Percentiles rank a stretch among this genome's conserved stretches.
phyloP scores from a whole-genome alignment of 495 filamentous ascomycete species.

The Aspergillus bertholletiae region DNA sequence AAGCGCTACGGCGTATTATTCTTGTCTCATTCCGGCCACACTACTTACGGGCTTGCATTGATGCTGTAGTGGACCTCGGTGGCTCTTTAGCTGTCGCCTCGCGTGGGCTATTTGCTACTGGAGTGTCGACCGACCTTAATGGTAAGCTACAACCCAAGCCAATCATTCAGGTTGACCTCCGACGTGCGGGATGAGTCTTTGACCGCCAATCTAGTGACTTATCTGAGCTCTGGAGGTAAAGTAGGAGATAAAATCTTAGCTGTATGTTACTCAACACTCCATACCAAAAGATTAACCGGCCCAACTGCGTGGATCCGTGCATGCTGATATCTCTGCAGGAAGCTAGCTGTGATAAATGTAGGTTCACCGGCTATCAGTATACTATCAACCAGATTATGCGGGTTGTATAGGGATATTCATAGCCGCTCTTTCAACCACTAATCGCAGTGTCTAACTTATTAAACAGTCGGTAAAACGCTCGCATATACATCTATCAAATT shows the following conservation, averaged over 20 bases:
- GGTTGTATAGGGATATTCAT: neutral
- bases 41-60: conserved; percentile 1
- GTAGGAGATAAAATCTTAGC: conserved; percentile 74
- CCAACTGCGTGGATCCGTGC: neutral
- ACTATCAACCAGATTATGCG: neutral
- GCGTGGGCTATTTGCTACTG: conserved; percentile 79
- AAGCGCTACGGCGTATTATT: neutral
- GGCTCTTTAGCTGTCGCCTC: conserved; percentile 93
- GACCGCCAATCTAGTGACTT: conserved; percentile 65
- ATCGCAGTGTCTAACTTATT: neutral
- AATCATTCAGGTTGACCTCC: neutral
- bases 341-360: conserved; percentile 84
- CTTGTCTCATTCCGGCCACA: neutral
- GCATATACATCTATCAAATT: conserved; percentile 86
- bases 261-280: conserved; percentile 27
- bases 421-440: neutral
- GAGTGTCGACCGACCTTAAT: conserved; percentile 90
- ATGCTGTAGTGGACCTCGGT: conserved; percentile 73
- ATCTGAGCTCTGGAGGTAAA: conserved; percentile 77
- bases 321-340: conserved; percentile 41
- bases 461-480: conserved; percentile 82
- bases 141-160: conserved; percentile 44
- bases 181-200: neutral
- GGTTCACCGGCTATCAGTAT: conserved; percentile 8
- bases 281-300: neutral